A percentile compares a stretch with the other conserved stretches of the same genome.
Evolutionary conservation across 768 basidiomycete species (phyloP).

Genomic region (Rossbeevera mucosa): DNA sequence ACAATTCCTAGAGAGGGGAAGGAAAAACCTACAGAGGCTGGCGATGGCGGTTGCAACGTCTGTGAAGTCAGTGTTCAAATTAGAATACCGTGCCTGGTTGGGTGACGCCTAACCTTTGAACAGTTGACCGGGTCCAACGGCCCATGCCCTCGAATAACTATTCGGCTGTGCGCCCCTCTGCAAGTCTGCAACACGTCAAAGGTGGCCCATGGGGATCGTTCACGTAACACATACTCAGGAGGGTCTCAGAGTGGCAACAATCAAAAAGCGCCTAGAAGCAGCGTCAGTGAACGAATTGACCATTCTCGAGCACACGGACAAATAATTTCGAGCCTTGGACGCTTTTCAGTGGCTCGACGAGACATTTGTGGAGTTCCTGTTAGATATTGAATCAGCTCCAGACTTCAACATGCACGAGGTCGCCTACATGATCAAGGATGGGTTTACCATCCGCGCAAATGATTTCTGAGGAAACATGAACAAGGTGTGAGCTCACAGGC

Average conservation of each 20-base stretch:
- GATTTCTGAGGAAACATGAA: constrained; percentile 15
- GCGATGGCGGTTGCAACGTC: constrained; percentile 4
- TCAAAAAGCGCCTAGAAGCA: constrained; percentile 23
- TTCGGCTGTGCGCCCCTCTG: constrained; percentile 11
- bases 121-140: constrained; percentile 6
- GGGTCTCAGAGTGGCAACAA: constrained; percentile 28
- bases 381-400: not conserved
- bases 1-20: not conserved
- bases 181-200: constrained; percentile 13
- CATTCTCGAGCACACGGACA: constrained; percentile 3
- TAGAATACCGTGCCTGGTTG: not conserved
- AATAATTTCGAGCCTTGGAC: constrained; percentile 19
- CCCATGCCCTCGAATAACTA: constrained; percentile 16
- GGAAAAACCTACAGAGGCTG: constrained; percentile 10
- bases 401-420: not conserved
- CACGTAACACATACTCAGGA: constrained; percentile 17
- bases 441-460: constrained; percentile 15
- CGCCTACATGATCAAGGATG: constrained; percentile 23
- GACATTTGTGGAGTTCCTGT: constrained; percentile 18
- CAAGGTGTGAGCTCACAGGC: not conserved
- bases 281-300: not conserved
- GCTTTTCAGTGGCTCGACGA: constrained; percentile 17
- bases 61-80: not conserved
- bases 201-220: not conserved
- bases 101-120: constrained; percentile 11